Percentiles rank a stretch among this genome's conserved stretches.
phyloP scores from a whole-genome alignment of 345 rosid species.

The Brassica juncea region DNA sequence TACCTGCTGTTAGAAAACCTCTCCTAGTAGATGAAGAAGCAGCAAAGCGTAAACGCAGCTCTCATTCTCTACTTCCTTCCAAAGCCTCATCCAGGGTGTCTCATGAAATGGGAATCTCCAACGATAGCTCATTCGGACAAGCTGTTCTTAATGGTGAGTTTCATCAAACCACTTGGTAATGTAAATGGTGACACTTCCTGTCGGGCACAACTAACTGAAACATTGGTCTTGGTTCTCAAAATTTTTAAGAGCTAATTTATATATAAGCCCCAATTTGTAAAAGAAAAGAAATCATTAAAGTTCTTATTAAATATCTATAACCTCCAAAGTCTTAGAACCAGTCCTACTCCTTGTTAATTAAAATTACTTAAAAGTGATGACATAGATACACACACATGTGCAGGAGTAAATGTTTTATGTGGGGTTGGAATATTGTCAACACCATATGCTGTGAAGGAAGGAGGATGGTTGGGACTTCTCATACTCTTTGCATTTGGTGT shows the following conservation, averaged over 20 bases:
- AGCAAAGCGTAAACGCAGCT: conserved; percentile 47
- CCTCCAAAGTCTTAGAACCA: not conserved
- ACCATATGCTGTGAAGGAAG: conserved; percentile 87
- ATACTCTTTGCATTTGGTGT: conserved; percentile 64
- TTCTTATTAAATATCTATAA: not conserved
- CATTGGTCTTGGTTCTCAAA: not conserved
- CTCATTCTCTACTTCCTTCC: conserved; percentile 51
- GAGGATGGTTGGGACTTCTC: conserved; percentile 81
- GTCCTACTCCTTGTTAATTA: not conserved
- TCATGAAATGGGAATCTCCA: conserved; percentile 58
- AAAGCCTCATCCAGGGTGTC: conserved; percentile 48
- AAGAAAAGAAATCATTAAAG: not conserved
- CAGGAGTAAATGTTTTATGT: conserved; percentile 89
- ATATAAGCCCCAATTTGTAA: not conserved
- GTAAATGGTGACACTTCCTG: not conserved
- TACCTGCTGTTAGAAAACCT: conserved; percentile 53
- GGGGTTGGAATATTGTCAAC: conserved; percentile 97
- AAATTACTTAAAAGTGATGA: not conserved
- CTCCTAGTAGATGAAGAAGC: conserved; percentile 50
- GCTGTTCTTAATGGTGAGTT: conserved; percentile 78
- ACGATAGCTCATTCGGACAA: conserved; percentile 72
- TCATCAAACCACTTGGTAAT: conserved; percentile 3
- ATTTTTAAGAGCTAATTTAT: too few relatives aligned
- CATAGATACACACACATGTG: conserved; percentile 21
- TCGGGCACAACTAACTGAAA: not conserved